Evolutionary conservation across 768 basidiomycete species (phyloP).

Genomic region (Naganishia vaughanmartiniae): DNA sequence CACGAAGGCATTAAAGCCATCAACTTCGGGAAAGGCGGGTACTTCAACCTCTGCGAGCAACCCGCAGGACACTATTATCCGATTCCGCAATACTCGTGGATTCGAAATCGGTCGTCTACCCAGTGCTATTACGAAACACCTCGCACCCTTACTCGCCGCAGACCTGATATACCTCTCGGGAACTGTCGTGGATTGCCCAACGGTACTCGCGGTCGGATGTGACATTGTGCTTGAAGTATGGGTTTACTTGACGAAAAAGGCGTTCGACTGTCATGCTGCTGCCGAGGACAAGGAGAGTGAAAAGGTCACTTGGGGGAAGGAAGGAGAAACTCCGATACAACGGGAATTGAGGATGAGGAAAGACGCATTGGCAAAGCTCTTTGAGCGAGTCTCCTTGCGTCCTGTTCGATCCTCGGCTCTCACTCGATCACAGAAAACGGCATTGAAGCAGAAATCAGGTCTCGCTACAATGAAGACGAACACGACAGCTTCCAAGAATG

Average conservation of each 20-base stretch:
- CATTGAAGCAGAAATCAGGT: constrained; percentile 51
- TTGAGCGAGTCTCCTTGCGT: constrained; percentile 64
- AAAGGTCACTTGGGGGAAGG: constrained; percentile 61
- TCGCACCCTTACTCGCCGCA: constrained; percentile 49
- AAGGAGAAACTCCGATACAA: constrained; percentile 75
- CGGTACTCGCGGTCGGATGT: constrained; percentile 67
- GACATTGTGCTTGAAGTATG: constrained; percentile 74
- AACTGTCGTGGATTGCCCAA: constrained; percentile 75
- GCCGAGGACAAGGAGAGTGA: constrained; percentile 34
- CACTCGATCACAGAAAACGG: constrained; percentile 48
- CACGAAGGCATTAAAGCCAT: not conserved
- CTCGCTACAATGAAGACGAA: not conserved
- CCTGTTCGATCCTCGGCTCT: constrained; percentile 55
- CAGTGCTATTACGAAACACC: constrained; percentile 24
- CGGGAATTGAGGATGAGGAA: constrained; percentile 77
- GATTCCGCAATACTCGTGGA: constrained; percentile 38
- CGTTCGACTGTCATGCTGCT: constrained; percentile 56
- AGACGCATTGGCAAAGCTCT: constrained; percentile 67
- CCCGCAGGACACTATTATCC: constrained; percentile 46
- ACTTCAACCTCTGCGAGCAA: constrained; percentile 38
- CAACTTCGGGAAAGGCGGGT: constrained; percentile 2
- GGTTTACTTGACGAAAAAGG: constrained; percentile 66
- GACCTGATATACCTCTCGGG: constrained; percentile 64
- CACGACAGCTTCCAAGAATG: constrained; percentile 27
- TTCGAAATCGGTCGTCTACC: constrained; percentile 32